A percentile compares a stretch with the other conserved stretches of the same genome.
These are phyloP conservation scores for Cutaneotrichosporon spelunceum DNA, from an alignment of 1,284 basidiomycete species.

Conservation along the genomic window DNA sequence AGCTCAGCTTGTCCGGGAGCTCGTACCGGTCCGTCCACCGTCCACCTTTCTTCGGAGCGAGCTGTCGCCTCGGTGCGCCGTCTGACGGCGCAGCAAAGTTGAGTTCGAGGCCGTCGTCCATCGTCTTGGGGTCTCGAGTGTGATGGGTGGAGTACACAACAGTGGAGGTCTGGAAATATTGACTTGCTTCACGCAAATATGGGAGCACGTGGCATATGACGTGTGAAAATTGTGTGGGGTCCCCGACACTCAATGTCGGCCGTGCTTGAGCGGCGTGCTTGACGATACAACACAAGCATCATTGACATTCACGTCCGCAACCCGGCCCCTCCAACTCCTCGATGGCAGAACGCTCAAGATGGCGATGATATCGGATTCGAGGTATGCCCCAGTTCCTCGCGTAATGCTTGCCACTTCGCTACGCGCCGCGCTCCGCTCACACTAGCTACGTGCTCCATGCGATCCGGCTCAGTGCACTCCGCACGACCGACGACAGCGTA, in stretches of 20 bases:
- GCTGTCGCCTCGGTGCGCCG: slow-evolving; percentile 21
- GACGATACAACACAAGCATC: not conserved
- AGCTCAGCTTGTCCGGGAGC: slow-evolving; percentile 24
- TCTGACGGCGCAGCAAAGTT: slow-evolving; percentile 44
- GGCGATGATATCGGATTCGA: slow-evolving; percentile 48
- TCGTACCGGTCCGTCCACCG: slow-evolving; percentile 77
- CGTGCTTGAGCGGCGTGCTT: not conserved
- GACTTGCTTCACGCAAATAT: not conserved
- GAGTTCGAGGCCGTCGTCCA: slow-evolving; percentile 52
- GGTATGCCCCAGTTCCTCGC: slow-evolving; percentile 26
- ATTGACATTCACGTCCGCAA: not conserved
- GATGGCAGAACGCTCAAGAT: slow-evolving; percentile 28
- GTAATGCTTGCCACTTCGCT: not conserved
- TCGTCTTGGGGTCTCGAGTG: no score
- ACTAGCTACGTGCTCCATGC: slow-evolving; percentile 78
- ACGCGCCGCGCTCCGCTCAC: not conserved
- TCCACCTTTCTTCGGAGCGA: slow-evolving; percentile 61
- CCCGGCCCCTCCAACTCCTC: not conserved
- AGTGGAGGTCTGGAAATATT: not conserved
- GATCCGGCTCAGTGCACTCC: slow-evolving; percentile 78
- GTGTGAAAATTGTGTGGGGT: not conserved
- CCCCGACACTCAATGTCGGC: not conserved
- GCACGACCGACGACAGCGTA: slow-evolving; percentile 78
- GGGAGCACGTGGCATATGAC: not conserved
- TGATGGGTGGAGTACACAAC: not conserved